phyloP scores from a whole-genome alignment of 2,329 filamentous ascomycete species.

The Talaromyces sp. region DNA sequence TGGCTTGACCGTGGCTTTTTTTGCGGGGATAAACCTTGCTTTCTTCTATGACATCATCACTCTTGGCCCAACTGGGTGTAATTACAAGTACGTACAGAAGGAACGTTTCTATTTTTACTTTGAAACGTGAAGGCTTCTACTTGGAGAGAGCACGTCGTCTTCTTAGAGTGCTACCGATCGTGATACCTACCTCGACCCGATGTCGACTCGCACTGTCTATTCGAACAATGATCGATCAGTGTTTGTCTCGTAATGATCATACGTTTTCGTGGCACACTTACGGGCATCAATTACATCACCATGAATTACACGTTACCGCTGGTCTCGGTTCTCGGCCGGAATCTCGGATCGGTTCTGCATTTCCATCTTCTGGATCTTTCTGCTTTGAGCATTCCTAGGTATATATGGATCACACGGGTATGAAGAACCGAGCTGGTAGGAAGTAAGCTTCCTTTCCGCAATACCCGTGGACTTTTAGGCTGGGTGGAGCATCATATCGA shows the following conservation, averaged over 20 bases:
- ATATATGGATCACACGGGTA: not conserved
- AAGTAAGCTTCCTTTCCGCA: not conserved
- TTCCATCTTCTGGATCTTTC: not conserved
- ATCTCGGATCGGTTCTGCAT: not conserved
- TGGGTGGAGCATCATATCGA: not conserved
- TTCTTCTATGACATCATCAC: not conserved
- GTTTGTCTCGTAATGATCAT: not conserved
- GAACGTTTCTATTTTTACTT: not conserved
- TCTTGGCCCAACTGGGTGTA: not conserved
- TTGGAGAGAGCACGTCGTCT: no score
- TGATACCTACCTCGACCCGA: no score
- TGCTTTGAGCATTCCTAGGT: no score
- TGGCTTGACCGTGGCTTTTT: not conserved
- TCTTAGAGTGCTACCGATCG: not conserved
- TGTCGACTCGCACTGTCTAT: no score
- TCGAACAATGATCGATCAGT: no score
- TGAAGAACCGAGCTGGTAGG: not conserved
- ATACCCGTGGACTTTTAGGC: not conserved
- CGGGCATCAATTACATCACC: not conserved
- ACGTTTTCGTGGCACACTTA: not conserved
- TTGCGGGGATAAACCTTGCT: not conserved
- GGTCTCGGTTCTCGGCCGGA: not conserved
- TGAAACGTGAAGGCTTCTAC: not conserved
- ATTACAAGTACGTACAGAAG: not conserved
- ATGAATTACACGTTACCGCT: not conserved